Evolutionary conservation across 257 asterid genomes (phyloP).

Genomic region (Solanum chiquidenum): DNA sequence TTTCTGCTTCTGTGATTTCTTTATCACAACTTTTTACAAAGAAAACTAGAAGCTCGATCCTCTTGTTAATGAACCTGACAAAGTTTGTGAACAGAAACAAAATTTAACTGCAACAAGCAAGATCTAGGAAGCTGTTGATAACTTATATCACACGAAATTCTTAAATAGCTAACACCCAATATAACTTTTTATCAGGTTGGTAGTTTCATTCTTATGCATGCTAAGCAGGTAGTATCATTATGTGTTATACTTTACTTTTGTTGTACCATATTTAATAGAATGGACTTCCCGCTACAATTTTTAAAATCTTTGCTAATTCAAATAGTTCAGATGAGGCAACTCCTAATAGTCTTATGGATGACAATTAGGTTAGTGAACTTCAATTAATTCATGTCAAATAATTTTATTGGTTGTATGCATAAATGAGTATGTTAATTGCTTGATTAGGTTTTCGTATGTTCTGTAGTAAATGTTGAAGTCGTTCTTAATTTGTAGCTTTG

Average conservation of each 20-base stretch:
- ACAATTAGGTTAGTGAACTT: background rate
- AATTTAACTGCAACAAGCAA: constrained; percentile 1
- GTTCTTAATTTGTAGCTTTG: background rate
- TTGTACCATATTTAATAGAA: background rate
- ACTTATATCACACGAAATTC: too few relatives aligned
- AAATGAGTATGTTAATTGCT: background rate
- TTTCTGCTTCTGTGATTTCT: constrained; percentile 30
- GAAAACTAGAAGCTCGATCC: constrained; percentile 61
- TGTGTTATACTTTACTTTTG: background rate
- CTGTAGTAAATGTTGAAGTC: background rate
- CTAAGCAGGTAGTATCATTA: too few relatives aligned
- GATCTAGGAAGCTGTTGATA: background rate
- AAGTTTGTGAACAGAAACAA: constrained; percentile 9
- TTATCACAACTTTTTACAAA: constrained; percentile 45
- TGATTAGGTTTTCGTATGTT: background rate
- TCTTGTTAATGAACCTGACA: constrained; percentile 82
- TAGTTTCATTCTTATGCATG: background rate
- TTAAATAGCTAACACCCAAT: too few relatives aligned
- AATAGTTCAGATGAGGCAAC: background rate
- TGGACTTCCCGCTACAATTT: background rate
- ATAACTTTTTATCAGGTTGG: background rate
- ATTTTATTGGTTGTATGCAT: background rate
- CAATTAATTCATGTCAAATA: background rate
- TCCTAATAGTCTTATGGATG: background rate
- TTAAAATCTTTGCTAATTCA: background rate